Evolutionary conservation across 768 basidiomycete genomes (phyloP).

Genomic region (Russula vinacea): DNA sequence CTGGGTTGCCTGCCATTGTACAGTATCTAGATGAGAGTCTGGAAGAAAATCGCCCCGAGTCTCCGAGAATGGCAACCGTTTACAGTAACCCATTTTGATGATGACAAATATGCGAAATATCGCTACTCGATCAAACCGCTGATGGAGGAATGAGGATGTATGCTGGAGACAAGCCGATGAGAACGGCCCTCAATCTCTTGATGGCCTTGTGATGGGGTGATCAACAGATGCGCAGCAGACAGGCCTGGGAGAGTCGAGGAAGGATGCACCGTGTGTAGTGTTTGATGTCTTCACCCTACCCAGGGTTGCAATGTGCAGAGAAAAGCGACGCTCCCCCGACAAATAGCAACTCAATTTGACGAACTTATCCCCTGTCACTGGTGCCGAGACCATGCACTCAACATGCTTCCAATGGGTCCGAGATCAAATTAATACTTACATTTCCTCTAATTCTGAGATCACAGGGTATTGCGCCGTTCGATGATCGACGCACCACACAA

Average conservation of each 20-base stretch:
- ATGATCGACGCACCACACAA: neutral
- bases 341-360: neutral
- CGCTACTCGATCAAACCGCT: neutral
- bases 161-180: constrained; percentile 36
- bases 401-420: constrained; percentile 1
- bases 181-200: neutral
- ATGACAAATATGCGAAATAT: neutral
- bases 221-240: neutral
- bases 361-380: neutral
- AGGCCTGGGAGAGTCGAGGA: neutral
- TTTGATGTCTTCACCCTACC: constrained; percentile 32
- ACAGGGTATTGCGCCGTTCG: neutral
- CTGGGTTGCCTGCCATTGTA: constrained; percentile 42
- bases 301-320: constrained; percentile 33
- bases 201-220: constrained; percentile 38
- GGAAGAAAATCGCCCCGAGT: no score
- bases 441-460: neutral
- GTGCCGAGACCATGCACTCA: neutral
- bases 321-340: neutral
- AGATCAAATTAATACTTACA: neutral
- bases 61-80: no score
- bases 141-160: constrained; percentile 50
- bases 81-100: neutral
- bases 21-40: neutral
- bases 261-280: no score